Conservation (phyloP, 345 rosid genomes). For the Hirschfeldia incana region DNA sequence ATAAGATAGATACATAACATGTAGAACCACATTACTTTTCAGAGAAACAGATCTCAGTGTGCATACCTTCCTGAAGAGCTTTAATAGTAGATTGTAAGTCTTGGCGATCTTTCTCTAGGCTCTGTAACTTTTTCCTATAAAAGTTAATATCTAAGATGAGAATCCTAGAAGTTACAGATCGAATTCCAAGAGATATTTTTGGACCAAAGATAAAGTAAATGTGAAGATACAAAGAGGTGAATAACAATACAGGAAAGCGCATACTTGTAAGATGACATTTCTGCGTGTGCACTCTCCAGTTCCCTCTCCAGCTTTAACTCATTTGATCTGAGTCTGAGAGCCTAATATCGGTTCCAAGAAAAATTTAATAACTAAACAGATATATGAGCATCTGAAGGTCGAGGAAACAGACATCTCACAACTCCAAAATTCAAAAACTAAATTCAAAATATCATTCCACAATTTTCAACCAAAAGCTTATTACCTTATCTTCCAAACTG, state of each 20-base stretch:
- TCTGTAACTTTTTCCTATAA: constrained; percentile 81
- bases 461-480: constrained; percentile 14
- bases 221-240: neutral
- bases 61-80: constrained; percentile 90
- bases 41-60: constrained; percentile 9
- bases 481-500: constrained; percentile 99
- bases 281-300: constrained; percentile 74
- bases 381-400: constrained; percentile 27
- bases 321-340: constrained; percentile 88
- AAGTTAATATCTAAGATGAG: constrained; percentile 8
- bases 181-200: constrained; percentile 5
- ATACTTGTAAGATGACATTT: constrained; percentile 74
- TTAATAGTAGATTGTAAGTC: constrained; percentile 83
- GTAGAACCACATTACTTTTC: constrained; percentile 2
- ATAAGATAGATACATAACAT: constrained; percentile 13
- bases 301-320: constrained; percentile 96
- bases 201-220: constrained; percentile 8
- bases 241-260: constrained; percentile 30
- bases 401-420: constrained; percentile 15
- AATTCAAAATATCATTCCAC: constrained; percentile 4
- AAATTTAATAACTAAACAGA: constrained; percentile 5
- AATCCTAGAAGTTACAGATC: constrained; percentile 10
- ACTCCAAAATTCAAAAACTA: neutral
- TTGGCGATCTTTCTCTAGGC: constrained; percentile 85
- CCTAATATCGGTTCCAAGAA: constrained; percentile 48